Percentiles rank a stretch among this genome's conserved stretches.
Conservation (phyloP, 768 basidiomycete species). For the Lyophyllum shimeji region DNA sequence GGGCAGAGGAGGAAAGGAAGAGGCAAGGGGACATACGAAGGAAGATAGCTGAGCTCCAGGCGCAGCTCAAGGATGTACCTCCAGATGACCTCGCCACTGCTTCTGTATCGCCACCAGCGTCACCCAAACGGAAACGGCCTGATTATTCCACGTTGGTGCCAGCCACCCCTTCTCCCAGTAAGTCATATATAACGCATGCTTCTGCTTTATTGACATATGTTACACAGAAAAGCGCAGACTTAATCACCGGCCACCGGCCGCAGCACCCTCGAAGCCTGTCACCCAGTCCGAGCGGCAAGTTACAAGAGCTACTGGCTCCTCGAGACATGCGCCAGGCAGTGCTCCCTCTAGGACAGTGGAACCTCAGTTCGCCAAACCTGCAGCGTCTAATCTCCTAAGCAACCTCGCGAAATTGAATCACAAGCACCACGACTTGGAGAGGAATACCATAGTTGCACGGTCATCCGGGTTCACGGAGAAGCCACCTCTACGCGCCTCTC, state of each 20-base stretch:
- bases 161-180: conserved; percentile 70
- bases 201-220: conserved; percentile 1
- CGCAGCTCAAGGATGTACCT: conserved; percentile 46
- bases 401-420: conserved; percentile 44
- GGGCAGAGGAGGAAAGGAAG: conserved; percentile 33
- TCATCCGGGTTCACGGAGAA: conserved; percentile 36
- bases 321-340: conserved; percentile 2
- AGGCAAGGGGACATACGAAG: conserved; percentile 49
- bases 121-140: conserved; percentile 49
- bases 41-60: conserved; percentile 57
- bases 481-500: conserved; percentile 21
- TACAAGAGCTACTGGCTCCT: neutral
- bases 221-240: conserved; percentile 42
- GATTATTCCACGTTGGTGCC: conserved; percentile 46
- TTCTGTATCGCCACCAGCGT: conserved; percentile 22
- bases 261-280: conserved; percentile 6
- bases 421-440: conserved; percentile 14
- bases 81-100: conserved; percentile 15
- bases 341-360: neutral
- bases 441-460: conserved; percentile 16
- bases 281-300: neutral
- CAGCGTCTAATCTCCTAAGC: conserved; percentile 52
- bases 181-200: conserved; percentile 19
- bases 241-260: conserved; percentile 20
- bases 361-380: conserved; percentile 30